Percentiles rank a stretch among this genome's conserved stretches.
phyloP scores from a whole-genome alignment of 2,329 filamentous ascomycete species.

The Neopestalotiopsis sp. region DNA sequence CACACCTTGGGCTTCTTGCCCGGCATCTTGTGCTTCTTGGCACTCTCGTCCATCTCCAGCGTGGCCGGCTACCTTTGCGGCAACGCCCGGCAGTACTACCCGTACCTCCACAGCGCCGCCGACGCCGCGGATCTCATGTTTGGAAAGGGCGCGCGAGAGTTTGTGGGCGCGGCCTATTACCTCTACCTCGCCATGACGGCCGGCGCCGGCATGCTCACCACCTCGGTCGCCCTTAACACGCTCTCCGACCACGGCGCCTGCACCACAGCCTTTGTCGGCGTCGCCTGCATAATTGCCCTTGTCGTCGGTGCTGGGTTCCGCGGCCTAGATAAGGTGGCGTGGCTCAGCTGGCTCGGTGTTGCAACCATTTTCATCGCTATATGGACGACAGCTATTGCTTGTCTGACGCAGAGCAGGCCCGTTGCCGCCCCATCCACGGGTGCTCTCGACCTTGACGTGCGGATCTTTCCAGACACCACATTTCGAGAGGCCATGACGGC shows the following conservation, averaged over 20 bases:
- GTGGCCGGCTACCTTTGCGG: too few relatives aligned
- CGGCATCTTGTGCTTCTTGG: too few relatives aligned
- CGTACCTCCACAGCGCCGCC: conserved; percentile 41
- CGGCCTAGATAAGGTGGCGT: conserved; percentile 66
- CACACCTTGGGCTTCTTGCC: too few relatives aligned
- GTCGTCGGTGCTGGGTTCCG: conserved; percentile 56
- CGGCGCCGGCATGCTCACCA: conserved; percentile 63
- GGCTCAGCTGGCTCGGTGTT: conserved; percentile 67
- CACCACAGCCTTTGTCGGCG: conserved; percentile 62
- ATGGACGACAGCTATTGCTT: conserved; percentile 57
- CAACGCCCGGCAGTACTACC: too few relatives aligned
- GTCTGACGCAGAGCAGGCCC: too few relatives aligned
- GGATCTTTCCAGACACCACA: conserved; percentile 58
- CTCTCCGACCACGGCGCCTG: conserved; percentile 62
- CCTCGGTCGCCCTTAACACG: conserved; percentile 64
- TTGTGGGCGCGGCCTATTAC: conserved; percentile 46
- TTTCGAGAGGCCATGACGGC: conserved; percentile 66
- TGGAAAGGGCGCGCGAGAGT: conserved; percentile 54
- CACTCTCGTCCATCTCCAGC: too few relatives aligned
- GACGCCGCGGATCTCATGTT: conserved; percentile 65
- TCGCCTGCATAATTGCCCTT: conserved; percentile 54
- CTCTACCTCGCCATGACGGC: conserved; percentile 63
- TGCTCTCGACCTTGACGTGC: conserved; percentile 64
- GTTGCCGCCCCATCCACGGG: conserved; percentile 58
- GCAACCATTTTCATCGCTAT: conserved; percentile 62